Conservation (phyloP, 768 basidiomycete species). For the Serpula lacrymans region DNA sequence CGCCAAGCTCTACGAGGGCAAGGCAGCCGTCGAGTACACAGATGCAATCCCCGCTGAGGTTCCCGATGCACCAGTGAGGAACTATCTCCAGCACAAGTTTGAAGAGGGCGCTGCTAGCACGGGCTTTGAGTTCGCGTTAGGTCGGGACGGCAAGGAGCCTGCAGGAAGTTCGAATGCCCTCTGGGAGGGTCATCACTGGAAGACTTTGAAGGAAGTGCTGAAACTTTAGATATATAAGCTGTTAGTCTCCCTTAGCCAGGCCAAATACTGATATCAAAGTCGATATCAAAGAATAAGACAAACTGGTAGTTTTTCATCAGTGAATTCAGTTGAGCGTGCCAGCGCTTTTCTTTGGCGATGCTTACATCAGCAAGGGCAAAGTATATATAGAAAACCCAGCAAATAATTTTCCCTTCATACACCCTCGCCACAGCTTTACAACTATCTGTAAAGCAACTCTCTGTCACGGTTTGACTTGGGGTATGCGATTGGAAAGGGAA, state of each 20-base stretch:
- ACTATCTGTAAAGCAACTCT: constrained; percentile 50
- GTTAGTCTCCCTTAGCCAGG: too few species aligned
- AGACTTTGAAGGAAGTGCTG: constrained; percentile 15
- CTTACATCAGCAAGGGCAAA: too few species aligned
- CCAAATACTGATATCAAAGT: too few species aligned
- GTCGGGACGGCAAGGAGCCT: constrained; percentile 14
- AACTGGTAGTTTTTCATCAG: too few species aligned
- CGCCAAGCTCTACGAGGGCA: constrained; percentile 8
- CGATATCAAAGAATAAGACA: too few species aligned
- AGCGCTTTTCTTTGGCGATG: too few species aligned
- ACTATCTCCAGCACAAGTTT: constrained; percentile 11
- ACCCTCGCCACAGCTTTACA: constrained; percentile 29
- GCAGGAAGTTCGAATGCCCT: constrained; percentile 22
- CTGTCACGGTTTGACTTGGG: constrained; percentile 43
- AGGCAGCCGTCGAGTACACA: not conserved
- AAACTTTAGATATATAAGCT: too few species aligned
- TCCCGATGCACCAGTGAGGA: constrained; percentile 13
- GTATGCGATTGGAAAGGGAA: constrained; percentile 50
- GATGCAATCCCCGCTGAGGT: constrained; percentile 2
- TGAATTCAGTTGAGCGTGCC: too few species aligned
- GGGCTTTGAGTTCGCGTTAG: constrained; percentile 12
- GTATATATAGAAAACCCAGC: too few species aligned
- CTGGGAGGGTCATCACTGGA: constrained; percentile 23
- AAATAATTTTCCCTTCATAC: not conserved
- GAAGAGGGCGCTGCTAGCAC: constrained; percentile 15